Evolutionary conservation across 2,329 filamentous ascomycete genomes (phyloP).

Genomic region (Cryoendolithus antarcticus): DNA sequence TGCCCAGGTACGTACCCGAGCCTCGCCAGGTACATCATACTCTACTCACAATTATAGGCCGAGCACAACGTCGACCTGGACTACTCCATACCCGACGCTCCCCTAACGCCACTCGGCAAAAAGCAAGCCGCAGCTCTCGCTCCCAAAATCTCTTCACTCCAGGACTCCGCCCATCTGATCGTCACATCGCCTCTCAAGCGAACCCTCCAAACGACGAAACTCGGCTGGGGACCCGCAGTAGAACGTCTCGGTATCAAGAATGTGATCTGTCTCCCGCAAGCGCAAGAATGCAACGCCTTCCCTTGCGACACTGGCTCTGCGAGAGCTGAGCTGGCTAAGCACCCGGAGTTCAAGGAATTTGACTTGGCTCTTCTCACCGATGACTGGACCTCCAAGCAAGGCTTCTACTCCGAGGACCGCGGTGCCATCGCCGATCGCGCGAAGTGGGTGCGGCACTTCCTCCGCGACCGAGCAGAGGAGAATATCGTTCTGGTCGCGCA

Average conservation of each 20-base stretch:
- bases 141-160: conserved; percentile 12
- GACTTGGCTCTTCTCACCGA: conserved; percentile 15
- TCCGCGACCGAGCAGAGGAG: conserved; percentile 18
- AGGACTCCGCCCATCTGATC: conserved; percentile 17
- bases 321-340: not conserved
- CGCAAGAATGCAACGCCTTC: conserved; percentile 22
- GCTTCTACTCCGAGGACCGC: conserved; percentile 16
- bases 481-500: conserved; percentile 22
- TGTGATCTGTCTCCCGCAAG: conserved; percentile 19
- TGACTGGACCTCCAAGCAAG: conserved; percentile 21
- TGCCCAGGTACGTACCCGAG: conserved; percentile 6
- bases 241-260: conserved; percentile 16
- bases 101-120: conserved; percentile 20
- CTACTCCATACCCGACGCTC: conserved; percentile 21
- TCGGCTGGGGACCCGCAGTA: conserved; percentile 18
- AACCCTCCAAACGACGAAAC: conserved; percentile 21
- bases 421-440: conserved; percentile 13
- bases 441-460: conserved; percentile 18
- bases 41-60: conserved; percentile 5
- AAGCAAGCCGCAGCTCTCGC: conserved; percentile 23
- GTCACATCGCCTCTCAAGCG: conserved; percentile 20
- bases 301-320: conserved; percentile 19
- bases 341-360: conserved; percentile 18
- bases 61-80: conserved; percentile 23
- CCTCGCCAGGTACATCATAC: too few species aligned